A percentile compares a stretch with the other conserved stretches of the same genome.
Conservation (phyloP, 371 early-diverging fungal genomes). For the Mortierella sp. region DNA sequence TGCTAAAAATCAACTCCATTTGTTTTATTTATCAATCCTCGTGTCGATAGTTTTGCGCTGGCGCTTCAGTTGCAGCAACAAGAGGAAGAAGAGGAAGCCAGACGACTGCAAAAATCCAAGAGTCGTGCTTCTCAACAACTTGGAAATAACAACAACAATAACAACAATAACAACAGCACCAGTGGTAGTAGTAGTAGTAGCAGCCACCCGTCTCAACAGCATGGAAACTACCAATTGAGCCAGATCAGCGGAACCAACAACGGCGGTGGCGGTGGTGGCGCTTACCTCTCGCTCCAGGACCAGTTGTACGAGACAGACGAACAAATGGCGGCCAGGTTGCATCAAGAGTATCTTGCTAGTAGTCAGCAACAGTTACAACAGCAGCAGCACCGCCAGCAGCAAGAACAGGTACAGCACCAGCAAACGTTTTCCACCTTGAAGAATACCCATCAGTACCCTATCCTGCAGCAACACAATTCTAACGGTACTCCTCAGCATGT, state of each 20-base stretch:
- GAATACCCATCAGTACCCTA: background rate
- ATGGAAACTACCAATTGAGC: constrained; percentile 5
- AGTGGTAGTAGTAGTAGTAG: background rate
- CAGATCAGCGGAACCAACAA: background rate
- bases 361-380: constrained; percentile 29
- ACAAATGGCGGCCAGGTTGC: constrained; percentile 53
- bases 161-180: background rate
- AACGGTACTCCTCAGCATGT: background rate
- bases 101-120: constrained; percentile 30
- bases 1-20: background rate
- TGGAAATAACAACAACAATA: background rate
- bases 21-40: background rate
- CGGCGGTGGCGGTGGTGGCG: background rate
- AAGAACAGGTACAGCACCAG: constrained; percentile 22
- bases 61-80: constrained; percentile 73
- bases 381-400: constrained; percentile 33
- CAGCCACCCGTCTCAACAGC: background rate
- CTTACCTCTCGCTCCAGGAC: background rate
- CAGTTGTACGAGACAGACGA: constrained; percentile 46
- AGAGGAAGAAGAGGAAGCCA: constrained; percentile 61
- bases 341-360: constrained; percentile 42
- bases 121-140: constrained; percentile 7
- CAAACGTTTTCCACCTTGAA: background rate
- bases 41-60: constrained; percentile 65
- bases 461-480: background rate